phyloP scores from a whole-genome alignment of 768 basidiomycete species.

The Suillus fuscotomentosus region DNA sequence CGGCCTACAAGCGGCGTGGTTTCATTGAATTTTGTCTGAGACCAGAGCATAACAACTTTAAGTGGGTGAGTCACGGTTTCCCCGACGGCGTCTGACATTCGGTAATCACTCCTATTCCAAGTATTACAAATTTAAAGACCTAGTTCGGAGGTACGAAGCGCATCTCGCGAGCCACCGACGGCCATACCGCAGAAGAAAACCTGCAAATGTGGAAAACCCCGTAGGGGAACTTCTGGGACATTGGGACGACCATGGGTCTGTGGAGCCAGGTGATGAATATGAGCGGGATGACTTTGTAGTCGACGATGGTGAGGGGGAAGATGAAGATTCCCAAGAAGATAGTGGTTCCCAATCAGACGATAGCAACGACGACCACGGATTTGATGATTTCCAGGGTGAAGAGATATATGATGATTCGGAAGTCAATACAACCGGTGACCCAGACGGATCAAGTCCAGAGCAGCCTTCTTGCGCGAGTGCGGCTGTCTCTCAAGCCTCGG shows the following conservation, averaged over 20 bases:
- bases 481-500: neutral
- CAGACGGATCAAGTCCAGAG: neutral
- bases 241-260: neutral
- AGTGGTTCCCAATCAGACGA: neutral
- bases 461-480: neutral
- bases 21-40: neutral
- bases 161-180: neutral
- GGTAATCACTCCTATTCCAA: neutral
- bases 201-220: constrained; percentile 1
- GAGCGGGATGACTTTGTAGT: constrained; percentile 1
- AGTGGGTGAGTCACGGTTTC: neutral
- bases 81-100: neutral
- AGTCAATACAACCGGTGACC: neutral
- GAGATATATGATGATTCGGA: neutral
- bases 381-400: neutral
- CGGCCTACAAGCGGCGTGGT: neutral
- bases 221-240: constrained; percentile 1
- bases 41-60: neutral
- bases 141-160: neutral
- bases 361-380: neutral
- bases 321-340: neutral
- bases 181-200: neutral
- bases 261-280: neutral
- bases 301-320: neutral
- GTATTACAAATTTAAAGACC: neutral